These are phyloP conservation scores for Sphagnurus paluster DNA, from an alignment of 1,284 basidiomycete species.

Conservation along the genomic window DNA sequence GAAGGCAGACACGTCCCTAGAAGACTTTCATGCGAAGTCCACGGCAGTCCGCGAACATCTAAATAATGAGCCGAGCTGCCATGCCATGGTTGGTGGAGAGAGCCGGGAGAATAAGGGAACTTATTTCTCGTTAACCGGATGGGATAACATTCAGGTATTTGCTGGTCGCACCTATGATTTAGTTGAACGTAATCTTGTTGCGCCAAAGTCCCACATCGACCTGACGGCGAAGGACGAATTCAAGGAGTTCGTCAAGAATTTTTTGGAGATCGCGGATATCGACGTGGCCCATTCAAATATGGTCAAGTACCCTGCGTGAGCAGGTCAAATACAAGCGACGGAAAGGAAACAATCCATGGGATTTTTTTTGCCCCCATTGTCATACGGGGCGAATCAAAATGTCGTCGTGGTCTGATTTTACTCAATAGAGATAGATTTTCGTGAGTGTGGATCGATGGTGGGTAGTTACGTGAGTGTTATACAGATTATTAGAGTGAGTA, in stretches of 20 bases:
- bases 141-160: constrained; percentile 4
- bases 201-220: constrained; percentile 5
- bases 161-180: neutral
- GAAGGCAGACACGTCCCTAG: neutral
- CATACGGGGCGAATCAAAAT: too few relatives aligned
- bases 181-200: neutral
- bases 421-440: too few relatives aligned
- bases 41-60: neutral
- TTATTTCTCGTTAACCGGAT: neutral
- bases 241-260: constrained; percentile 4
- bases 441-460: neutral
- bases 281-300: constrained; percentile 7
- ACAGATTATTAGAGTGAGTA: too few relatives aligned
- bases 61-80: neutral
- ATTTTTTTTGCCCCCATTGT: too few relatives aligned
- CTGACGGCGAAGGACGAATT: constrained; percentile 3
- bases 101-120: neutral
- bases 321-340: too few relatives aligned
- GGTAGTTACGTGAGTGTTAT: neutral
- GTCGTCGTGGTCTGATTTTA: too few relatives aligned
- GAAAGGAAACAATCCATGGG: too few relatives aligned
- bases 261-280: neutral
- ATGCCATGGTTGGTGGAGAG: neutral
- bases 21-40: neutral
- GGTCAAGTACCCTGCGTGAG: constrained; percentile 8